Base-by-base conservation (phyloP, 2,329 filamentous ascomycete species). In the Ceratocystiopsis sp. region DNA sequence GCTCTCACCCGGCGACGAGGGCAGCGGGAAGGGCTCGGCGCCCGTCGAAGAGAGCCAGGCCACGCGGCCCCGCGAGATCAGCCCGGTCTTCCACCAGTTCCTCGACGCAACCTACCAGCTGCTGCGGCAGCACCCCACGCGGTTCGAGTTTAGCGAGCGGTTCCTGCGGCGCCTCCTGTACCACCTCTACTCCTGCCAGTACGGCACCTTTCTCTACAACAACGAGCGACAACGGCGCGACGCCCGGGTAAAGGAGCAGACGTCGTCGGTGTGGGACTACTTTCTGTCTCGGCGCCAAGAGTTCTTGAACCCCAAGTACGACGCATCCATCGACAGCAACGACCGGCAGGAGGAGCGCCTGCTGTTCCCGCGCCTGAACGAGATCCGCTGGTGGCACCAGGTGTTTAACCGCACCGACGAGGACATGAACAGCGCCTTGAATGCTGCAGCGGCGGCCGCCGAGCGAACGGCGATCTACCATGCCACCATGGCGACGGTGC, bases 71-170 rank as follows among this genome's bases (percentile, higher is more conserved):
- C 91, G 84, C 51, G 91, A 96, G 64, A 82, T 93, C 33, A 93
- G 86, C 47, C 91, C 91, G 0, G 84, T 98, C 19, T 98, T 98
- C 60, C 91, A 98, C 54, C 91, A 98, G 56, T 98, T 96, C 60
- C 72, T 98, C 11, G 91, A 93, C 55, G 86, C 85, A 35, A 85
- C 84, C 1, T 96, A 91, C 57, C 91, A 98, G 58, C 68, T 98
- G 25, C 64, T 93, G 19, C 71, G 83, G 47, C 91, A 96, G 57
- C 69, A 89, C 53, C 86, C 86, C 0, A 82, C 76, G 8, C 80
- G 87, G 0, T 98, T 98, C 56, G 89, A 98, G 58, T 98, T 86
- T 61, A 96, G 93, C 52, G 91, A 96, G 58, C 78, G 89, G 5
- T 96, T 98, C 59, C 65, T 98, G 8, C 74, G 85, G 21, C 77